Conservation (phyloP, 352 stramenopile genomes). For the Pythium guiyangense region DNA sequence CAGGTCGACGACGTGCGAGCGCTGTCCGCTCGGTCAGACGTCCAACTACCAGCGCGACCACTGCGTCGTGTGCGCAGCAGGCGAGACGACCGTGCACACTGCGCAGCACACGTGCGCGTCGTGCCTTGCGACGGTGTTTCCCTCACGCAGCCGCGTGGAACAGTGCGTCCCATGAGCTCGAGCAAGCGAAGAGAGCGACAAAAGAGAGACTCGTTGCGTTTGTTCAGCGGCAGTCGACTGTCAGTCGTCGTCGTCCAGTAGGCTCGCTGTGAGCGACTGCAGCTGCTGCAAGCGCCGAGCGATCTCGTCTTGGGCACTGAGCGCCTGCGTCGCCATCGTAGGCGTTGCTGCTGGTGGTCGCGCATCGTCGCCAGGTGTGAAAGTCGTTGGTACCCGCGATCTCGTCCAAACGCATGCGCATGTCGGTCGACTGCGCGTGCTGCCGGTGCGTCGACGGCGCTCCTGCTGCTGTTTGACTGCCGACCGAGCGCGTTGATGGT, state of each 20-base stretch:
- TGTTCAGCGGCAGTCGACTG: not conserved
- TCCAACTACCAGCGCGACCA: constrained; percentile 53
- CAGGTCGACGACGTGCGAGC: constrained; percentile 34
- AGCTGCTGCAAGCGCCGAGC: constrained; percentile 38
- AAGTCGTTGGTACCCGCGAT: constrained; percentile 13
- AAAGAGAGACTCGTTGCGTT: not conserved
- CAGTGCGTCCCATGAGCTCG: constrained; percentile 8
- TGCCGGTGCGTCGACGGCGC: not conserved
- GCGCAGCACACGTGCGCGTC: constrained; percentile 50
- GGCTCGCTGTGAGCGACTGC: constrained; percentile 51
- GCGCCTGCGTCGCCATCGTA: not conserved
- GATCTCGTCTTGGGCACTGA: constrained; percentile 20
- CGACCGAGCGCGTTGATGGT: not conserved
- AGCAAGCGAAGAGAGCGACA: too few relatives aligned
- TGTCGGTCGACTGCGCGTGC: not conserved
- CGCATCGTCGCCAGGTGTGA: not conserved
- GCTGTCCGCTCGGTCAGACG: constrained; percentile 36
- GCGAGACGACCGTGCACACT: constrained; percentile 29
- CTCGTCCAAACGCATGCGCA: constrained; percentile 30
- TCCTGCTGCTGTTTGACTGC: constrained; percentile 2
- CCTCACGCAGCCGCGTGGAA: constrained; percentile 3
- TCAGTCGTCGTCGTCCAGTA: constrained; percentile 33
- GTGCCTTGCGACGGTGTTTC: constrained; percentile 31
- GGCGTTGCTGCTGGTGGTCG: not conserved
- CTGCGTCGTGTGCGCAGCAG: constrained; percentile 37